These are phyloP conservation scores for Kernera saxatilis DNA, from an alignment of 345 rosid species.

Conservation along the genomic window DNA sequence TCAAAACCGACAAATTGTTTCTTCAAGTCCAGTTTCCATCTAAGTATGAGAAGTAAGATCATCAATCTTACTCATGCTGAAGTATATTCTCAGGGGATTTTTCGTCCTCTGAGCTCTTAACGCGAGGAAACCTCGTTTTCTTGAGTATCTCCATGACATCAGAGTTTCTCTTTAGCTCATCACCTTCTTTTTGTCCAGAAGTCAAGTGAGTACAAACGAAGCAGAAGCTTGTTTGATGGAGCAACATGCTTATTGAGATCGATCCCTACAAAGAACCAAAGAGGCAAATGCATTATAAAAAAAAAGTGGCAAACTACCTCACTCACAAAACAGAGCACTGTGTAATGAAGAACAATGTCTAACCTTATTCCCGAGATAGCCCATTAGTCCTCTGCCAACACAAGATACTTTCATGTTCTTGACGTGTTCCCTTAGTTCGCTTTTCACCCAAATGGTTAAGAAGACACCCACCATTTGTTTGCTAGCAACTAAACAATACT, in stretches of 20 bases:
- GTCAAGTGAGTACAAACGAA: conserved; percentile 34
- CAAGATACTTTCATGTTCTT: conserved; percentile 95
- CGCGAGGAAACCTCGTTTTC: conserved; percentile 60
- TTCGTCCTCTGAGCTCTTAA: conserved; percentile 45
- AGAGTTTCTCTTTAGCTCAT: conserved; percentile 33
- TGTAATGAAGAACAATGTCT: neutral
- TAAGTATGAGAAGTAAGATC: neutral
- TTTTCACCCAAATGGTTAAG: conserved; percentile 90
- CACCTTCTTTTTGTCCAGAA: conserved; percentile 38
- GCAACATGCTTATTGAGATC: conserved; percentile 87
- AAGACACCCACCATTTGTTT: conserved; percentile 98
- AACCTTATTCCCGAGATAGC: conserved; percentile 98
- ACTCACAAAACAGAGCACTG: neutral
- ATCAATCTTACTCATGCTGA: conserved; percentile 76
- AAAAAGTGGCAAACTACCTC: neutral
- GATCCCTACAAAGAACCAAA: conserved; percentile 67
- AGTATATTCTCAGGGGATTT: conserved; percentile 96
- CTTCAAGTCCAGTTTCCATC: neutral
- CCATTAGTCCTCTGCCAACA: conserved; percentile 98
- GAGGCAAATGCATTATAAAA: neutral
- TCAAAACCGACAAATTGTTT: neutral
- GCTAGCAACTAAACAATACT: conserved; percentile 86
- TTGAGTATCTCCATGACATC: conserved; percentile 39
- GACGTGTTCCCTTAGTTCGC: conserved; percentile 80
- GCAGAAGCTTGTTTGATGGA: conserved; percentile 52